phyloP scores from a whole-genome alignment of 208 protist genomes.

The Endotrypanum monterogeii region DNA sequence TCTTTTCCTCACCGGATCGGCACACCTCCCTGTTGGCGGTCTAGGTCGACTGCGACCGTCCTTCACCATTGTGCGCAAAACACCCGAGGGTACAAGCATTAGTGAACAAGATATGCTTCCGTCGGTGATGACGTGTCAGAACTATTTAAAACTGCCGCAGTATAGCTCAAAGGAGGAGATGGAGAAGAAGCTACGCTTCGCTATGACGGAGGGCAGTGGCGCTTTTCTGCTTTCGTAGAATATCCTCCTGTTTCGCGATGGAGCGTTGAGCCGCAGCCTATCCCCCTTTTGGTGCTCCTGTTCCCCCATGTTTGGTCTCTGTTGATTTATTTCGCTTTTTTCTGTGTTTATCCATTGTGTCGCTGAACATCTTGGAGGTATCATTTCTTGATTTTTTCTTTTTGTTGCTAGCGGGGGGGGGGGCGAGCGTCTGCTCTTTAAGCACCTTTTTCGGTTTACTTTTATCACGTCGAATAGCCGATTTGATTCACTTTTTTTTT shows the following conservation, averaged over 20 bases:
- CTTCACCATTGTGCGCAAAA: conserved; percentile 93
- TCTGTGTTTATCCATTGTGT: no score
- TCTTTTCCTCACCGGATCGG: conserved; percentile 88
- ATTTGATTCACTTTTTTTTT: neutral
- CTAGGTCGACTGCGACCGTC: conserved; percentile 68
- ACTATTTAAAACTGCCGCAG: conserved; percentile 93
- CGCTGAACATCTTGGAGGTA: no score
- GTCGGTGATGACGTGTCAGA: conserved; percentile 93
- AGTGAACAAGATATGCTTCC: conserved; percentile 82
- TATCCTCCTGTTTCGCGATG: no score
- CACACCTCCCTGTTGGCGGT: conserved; percentile 84
- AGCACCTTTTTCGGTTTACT: no score
- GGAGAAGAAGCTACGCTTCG: conserved; percentile 83
- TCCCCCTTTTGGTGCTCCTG: conserved; percentile 6
- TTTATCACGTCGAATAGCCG: no score
- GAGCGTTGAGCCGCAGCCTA: conserved; percentile 18
- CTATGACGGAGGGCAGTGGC: conserved; percentile 83
- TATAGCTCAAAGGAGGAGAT: conserved; percentile 84
- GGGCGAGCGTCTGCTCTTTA: no score
- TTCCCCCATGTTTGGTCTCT: neutral
- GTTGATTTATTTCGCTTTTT: neutral
- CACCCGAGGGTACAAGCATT: conserved; percentile 45
- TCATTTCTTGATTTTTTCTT: no score
- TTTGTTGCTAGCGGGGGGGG: no score
- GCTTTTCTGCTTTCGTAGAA: conserved; percentile 88